These are phyloP conservation scores for Bauhinia variegata DNA, from an alignment of 306 rosid genomes.

Conservation along the genomic window DNA sequence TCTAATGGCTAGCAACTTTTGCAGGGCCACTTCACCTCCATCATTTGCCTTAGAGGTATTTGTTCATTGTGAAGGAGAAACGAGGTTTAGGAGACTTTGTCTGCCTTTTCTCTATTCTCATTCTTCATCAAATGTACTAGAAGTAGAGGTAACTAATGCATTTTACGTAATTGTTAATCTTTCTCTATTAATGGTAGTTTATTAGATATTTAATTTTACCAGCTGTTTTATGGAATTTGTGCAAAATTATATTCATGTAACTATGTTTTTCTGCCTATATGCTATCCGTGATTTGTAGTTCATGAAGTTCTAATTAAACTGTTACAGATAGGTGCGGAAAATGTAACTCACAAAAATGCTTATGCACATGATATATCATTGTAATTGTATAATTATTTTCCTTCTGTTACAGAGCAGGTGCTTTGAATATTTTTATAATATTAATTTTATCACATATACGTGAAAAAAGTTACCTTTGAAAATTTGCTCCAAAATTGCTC, in stretches of 20 bases:
- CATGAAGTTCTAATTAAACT: constrained; percentile 3
- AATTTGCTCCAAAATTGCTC: constrained; percentile 2
- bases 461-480: neutral
- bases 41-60: constrained; percentile 96
- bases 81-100: constrained; percentile 97
- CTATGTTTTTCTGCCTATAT: constrained; percentile 13
- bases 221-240: constrained; percentile 23
- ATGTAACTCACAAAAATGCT: constrained; percentile 12
- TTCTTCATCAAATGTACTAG: constrained; percentile 94
- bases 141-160: constrained; percentile 79
- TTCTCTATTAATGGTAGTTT: constrained; percentile 23
- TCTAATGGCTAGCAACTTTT: constrained; percentile 34
- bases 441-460: constrained; percentile 17
- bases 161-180: constrained; percentile 13
- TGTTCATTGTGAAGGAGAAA: constrained; percentile 98
- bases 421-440: neutral
- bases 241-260: neutral
- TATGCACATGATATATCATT: constrained; percentile 16
- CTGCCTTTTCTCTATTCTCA: constrained; percentile 97
- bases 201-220: constrained; percentile 9
- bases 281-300: constrained; percentile 12
- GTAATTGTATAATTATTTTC: constrained; percentile 18
- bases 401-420: neutral
- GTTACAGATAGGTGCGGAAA: constrained; percentile 21
- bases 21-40: constrained; percentile 96